A percentile compares a stretch with the other conserved stretches of the same genome.
Conservation (phyloP, 495 filamentous ascomycete species). For the Podospora comata region DNA sequence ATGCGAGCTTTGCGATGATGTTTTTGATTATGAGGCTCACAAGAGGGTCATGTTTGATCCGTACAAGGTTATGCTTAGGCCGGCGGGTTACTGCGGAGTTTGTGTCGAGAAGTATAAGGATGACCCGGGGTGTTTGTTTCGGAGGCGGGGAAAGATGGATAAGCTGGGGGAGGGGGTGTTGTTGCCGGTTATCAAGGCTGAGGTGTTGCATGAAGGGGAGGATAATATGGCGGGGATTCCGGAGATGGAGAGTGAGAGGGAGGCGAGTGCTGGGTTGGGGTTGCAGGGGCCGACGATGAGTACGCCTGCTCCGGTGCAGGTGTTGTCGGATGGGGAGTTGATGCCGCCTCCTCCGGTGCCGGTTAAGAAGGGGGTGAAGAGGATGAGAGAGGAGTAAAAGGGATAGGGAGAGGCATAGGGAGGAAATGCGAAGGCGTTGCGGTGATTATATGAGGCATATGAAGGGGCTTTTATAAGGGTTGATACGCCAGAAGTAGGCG, state of each 20-base stretch:
- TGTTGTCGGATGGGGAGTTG: neutral
- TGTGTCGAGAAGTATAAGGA: slow-evolving; percentile 19
- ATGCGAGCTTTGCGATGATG: slow-evolving; percentile 18
- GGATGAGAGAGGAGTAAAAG: neutral
- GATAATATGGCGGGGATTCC: too few species aligned
- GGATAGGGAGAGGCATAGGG: neutral
- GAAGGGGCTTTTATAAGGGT: too few species aligned
- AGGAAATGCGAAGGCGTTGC: neutral
- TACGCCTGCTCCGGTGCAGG: neutral
- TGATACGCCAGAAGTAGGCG: too few species aligned
- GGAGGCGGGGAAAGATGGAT: neutral
- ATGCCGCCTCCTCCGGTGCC: neutral
- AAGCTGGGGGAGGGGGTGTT: neutral
- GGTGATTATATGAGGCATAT: neutral
- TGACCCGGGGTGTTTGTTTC: neutral
- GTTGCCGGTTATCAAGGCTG: neutral
- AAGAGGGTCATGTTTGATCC: slow-evolving; percentile 22
- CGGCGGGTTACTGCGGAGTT: slow-evolving; percentile 15
- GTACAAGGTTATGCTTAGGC: slow-evolving; percentile 13
- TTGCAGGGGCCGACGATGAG: neutral
- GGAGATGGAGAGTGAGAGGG: too few species aligned
- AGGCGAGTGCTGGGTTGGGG: neutral
- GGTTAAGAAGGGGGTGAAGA: neutral
- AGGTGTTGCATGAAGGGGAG: neutral
- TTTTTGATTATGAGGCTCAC: slow-evolving; percentile 14